Evolutionary conservation across 805 yeast genomes (phyloP), one percentile per base, ranked within the genome.

Genomic region (Blastobotrys americana): DNA sequence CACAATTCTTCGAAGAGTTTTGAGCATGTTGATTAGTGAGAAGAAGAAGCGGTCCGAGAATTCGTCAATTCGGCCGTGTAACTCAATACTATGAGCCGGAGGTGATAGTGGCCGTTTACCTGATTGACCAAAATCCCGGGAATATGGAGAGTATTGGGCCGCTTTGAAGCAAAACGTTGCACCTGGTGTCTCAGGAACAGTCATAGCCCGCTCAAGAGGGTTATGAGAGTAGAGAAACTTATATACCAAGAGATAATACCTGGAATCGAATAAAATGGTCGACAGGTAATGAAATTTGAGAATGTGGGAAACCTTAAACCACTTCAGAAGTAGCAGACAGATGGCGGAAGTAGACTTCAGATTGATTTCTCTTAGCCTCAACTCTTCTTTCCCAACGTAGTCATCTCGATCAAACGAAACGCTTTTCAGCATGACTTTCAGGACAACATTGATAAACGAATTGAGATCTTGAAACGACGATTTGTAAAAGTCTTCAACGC

Each of bases 241-340:
- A 54, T 69, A 66, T 6, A 70, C 59, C 5, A 63, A 52, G 27
- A 65, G 48, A 42, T 73, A 72, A 48, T 65, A 82, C 46, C 80
- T 78, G 22, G 82, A 75, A 59, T 93, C 97, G 60, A 82, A 84
- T 20, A 93, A 61, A 36, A 89, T 59, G 0, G 84, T 74, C 4
- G 82, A 62, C 10, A 90, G 65, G 54, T 81, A 84, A 59, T 87
- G 94, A 59, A 73, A 80, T 60, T 90, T 89, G 50, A 89, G 60
- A 2, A 87, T 67, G 59, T 93, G 96, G 37, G 78, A 82, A 6
- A 73, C 60, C 57, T 84, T 84, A 59, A 85, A 82, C 96, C 97
- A 89, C 54, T 73, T 74, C 27, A 82, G 58, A 17, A 93, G 57
- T 17, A 76, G 54, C 8, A 66, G 53, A 1, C 86, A 44, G 1